phyloP scores from a whole-genome alignment of 768 basidiomycete species.

The Panaeolus cyanescens region DNA sequence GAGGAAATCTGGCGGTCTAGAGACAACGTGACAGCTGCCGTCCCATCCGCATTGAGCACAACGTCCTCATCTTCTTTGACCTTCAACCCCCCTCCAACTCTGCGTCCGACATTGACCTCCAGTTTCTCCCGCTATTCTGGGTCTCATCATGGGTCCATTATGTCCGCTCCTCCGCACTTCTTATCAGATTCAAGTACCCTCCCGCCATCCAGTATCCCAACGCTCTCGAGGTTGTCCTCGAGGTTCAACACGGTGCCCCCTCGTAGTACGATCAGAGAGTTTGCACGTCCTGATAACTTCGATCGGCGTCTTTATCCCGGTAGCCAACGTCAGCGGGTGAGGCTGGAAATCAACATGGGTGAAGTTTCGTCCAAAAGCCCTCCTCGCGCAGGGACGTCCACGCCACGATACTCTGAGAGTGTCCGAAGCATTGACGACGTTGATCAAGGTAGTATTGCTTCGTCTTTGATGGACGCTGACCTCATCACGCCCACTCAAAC shows the following conservation, averaged over 20 bases:
- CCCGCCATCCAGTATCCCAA: constrained; percentile 4
- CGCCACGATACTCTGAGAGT: background rate
- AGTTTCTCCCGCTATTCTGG: constrained; percentile 2
- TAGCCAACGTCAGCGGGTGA: constrained; percentile 21
- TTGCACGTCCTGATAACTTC: constrained; percentile 16
- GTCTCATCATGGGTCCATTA: constrained; percentile 6
- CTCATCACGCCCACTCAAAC: background rate
- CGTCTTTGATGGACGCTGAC: background rate
- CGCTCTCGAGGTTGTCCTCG: too few species aligned
- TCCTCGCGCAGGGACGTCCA: background rate
- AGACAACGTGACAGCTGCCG: constrained; percentile 12
- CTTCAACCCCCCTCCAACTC: too few species aligned
- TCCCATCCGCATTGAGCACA: background rate
- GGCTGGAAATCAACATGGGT: constrained; percentile 1
- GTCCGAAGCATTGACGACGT: background rate
- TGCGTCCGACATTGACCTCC: background rate
- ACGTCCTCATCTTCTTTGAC: too few species aligned
- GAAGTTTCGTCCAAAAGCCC: background rate
- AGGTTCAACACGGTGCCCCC: constrained; percentile 2
- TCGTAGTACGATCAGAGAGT: background rate
- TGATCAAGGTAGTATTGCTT: too few species aligned
- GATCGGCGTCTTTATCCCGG: constrained; percentile 27
- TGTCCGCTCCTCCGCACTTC: background rate
- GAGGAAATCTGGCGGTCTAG: constrained; percentile 34
- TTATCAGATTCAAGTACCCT: background rate